Evolutionary conservation across 441 rosid species (phyloP).

Genomic region (Adansonia gregorii): DNA sequence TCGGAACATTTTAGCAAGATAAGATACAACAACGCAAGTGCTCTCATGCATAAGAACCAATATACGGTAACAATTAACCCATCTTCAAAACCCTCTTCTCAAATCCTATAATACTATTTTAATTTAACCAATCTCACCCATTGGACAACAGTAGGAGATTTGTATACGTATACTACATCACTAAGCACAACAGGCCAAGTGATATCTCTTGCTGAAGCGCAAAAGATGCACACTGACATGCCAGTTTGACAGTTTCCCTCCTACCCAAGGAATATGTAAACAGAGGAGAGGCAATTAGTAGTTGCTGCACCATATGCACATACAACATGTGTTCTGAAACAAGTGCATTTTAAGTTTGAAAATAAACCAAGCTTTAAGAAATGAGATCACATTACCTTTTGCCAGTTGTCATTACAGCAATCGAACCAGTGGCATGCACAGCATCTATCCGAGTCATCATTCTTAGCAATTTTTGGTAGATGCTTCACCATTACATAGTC

Average conservation of each 20-base stretch:
- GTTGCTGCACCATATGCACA: slow-evolving; percentile 15
- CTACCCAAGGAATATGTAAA: slow-evolving; percentile 14
- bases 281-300: slow-evolving; percentile 9
- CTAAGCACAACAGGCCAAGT: slow-evolving; percentile 4
- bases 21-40: not conserved
- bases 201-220: not conserved
- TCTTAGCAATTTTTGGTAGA: slow-evolving; percentile 69
- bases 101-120: not conserved
- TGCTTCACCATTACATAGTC: slow-evolving; percentile 93
- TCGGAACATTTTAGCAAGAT: not conserved
- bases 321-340: not conserved
- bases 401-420: slow-evolving; percentile 99
- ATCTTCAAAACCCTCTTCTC: slow-evolving; percentile 13
- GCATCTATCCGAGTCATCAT: slow-evolving; percentile 69
- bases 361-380: slow-evolving; percentile 24
- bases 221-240: not conserved
- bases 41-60: slow-evolving; percentile 8
- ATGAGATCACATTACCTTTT: slow-evolving; percentile 72
- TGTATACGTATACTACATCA: not conserved
- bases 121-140: not conserved
- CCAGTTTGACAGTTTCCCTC: slow-evolving; percentile 17
- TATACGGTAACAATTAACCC: slow-evolving; percentile 8
- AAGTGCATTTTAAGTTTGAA: slow-evolving; percentile 2
- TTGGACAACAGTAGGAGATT: not conserved
- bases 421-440: slow-evolving; percentile 74